These are phyloP conservation scores for Trametes villosa DNA, from an alignment of 768 basidiomycete genomes.

Conservation along the genomic window DNA sequence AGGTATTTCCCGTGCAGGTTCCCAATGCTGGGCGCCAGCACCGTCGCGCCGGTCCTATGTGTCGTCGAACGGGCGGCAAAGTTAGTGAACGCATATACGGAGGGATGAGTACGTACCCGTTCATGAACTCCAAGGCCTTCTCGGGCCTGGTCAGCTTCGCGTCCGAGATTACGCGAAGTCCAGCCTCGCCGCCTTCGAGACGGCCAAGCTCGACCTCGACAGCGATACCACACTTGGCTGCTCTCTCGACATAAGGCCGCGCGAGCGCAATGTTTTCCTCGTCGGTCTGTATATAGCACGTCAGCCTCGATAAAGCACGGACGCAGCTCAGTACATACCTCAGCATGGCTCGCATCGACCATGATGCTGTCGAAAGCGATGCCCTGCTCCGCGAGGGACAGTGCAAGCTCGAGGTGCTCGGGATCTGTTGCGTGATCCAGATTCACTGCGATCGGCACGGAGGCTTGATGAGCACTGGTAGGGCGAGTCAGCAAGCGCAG, in stretches of 20 bases:
- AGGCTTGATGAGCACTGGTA: slow-evolving; percentile 46
- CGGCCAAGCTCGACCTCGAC: slow-evolving; percentile 54
- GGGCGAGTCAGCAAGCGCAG: not conserved
- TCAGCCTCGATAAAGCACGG: not conserved
- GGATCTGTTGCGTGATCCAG: slow-evolving; percentile 53
- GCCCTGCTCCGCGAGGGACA: slow-evolving; percentile 49
- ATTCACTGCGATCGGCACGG: slow-evolving; percentile 53
- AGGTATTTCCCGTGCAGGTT: slow-evolving; percentile 52
- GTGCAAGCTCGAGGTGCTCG: slow-evolving; percentile 49
- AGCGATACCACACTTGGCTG: slow-evolving; percentile 43
- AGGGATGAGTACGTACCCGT: slow-evolving; percentile 32
- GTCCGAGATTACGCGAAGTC: slow-evolving; percentile 49
- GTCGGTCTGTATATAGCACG: slow-evolving; percentile 40
- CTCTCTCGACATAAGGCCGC: slow-evolving; percentile 49
- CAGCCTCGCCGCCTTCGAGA: slow-evolving; percentile 54
- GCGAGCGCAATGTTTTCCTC: slow-evolving; percentile 52
- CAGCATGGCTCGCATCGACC: slow-evolving; percentile 55
- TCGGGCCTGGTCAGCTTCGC: slow-evolving; percentile 50
- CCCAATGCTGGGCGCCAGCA: slow-evolving; percentile 53
- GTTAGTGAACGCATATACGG: not conserved
- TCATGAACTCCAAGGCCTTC: slow-evolving; percentile 49
- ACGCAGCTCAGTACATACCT: slow-evolving; percentile 29
- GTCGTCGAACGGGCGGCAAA: not conserved
- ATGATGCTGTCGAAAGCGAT: slow-evolving; percentile 54
- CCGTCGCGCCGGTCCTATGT: slow-evolving; percentile 46